Evolutionary conservation across 108 stramenopile species (phyloP).

Genomic region (Cyclotella atomus): DNA sequence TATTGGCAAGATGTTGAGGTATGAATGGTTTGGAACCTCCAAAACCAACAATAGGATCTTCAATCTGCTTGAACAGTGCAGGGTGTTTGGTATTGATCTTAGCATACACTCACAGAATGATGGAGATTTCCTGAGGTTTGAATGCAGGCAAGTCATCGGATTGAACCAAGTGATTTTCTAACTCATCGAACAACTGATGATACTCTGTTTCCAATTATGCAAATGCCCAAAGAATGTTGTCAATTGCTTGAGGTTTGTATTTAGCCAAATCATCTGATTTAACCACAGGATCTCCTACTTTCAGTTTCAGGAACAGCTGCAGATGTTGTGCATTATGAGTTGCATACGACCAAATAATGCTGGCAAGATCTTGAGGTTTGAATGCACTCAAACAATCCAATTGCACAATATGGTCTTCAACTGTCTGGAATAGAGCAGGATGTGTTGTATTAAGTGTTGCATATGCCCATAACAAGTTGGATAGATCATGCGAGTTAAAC

Average conservation of each 20-base stretch:
- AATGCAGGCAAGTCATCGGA: background rate
- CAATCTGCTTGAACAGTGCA: too few relatives aligned
- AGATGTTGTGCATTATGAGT: background rate
- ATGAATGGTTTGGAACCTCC: too few relatives aligned
- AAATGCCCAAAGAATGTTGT: background rate
- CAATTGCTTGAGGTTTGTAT: constrained; percentile 26
- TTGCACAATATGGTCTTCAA: background rate
- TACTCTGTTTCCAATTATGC: background rate
- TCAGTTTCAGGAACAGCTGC: background rate
- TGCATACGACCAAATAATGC: background rate
- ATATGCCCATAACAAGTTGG: constrained; percentile 5
- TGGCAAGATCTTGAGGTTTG: background rate
- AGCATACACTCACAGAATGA: too few relatives aligned
- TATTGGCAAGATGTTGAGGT: too few relatives aligned
- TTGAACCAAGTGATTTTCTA: background rate
- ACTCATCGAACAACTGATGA: background rate
- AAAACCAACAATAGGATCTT: too few relatives aligned
- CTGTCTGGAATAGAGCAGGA: background rate
- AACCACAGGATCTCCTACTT: background rate
- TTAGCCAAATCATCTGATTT: background rate
- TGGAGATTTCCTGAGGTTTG: too few relatives aligned
- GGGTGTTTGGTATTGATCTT: too few relatives aligned
- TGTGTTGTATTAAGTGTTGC: background rate
- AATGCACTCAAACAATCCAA: background rate
- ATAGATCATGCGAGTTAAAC: constrained; percentile 5